phyloP scores from a whole-genome alignment of 2,329 filamentous ascomycete species.

The Rutstroemia sp. region DNA sequence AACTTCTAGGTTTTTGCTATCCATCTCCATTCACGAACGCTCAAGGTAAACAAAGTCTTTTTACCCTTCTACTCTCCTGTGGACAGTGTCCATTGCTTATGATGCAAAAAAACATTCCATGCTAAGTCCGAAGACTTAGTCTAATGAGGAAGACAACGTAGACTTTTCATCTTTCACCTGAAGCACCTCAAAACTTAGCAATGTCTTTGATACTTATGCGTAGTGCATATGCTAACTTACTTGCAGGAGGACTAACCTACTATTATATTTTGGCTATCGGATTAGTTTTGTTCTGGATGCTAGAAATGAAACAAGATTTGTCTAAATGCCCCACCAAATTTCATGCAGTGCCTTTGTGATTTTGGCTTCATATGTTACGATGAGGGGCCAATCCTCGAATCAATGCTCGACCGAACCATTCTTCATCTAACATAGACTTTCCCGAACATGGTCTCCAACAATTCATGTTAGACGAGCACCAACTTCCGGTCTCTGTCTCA shows the following conservation, averaged over 20 bases:
- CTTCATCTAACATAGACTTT: too few relatives aligned
- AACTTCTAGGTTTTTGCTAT: neutral
- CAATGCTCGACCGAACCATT: too few relatives aligned
- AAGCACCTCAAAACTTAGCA: conserved; percentile 33
- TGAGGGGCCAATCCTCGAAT: too few relatives aligned
- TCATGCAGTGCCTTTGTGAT: neutral
- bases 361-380: neutral
- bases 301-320: neutral
- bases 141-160: conserved; percentile 57
- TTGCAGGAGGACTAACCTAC: neutral
- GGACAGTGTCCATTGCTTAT: conserved; percentile 33
- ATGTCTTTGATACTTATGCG: neutral
- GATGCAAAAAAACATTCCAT: conserved; percentile 66
- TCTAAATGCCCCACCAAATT: neutral
- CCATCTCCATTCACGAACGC: neutral
- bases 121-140: conserved; percentile 61
- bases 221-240: neutral
- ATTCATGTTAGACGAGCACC: neutral
- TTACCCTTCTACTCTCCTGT: neutral
- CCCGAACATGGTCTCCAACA: neutral
- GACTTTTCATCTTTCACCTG: conserved; percentile 86
- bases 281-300: neutral
- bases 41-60: conserved; percentile 2
- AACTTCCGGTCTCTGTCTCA: neutral
- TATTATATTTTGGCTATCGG: neutral